These are phyloP conservation scores for Lentinula guzmanii DNA, from an alignment of 768 basidiomycete genomes.

Conservation along the genomic window DNA sequence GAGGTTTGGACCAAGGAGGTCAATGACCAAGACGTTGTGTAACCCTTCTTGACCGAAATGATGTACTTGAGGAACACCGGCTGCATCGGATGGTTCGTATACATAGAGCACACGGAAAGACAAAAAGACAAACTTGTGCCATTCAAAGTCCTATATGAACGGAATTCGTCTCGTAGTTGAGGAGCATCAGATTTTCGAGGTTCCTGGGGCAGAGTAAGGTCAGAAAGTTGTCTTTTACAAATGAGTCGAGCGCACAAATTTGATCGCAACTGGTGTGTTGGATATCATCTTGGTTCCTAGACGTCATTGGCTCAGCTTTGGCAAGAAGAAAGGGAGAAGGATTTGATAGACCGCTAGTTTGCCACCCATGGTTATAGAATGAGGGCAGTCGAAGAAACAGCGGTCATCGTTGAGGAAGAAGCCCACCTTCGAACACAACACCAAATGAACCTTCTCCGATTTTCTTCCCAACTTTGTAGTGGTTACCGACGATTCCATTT, in stretches of 20 bases:
- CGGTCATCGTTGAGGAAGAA: not conserved
- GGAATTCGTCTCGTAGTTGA: conserved; percentile 94
- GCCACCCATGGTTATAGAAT: not conserved
- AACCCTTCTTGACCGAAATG: conserved; percentile 98
- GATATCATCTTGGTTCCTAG: conserved; percentile 82
- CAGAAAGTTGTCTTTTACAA: conserved; percentile 3
- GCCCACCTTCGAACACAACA: conserved; percentile 90
- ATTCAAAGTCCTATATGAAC: conserved; percentile 92
- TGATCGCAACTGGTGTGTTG: conserved; percentile 89
- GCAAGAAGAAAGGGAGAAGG: not conserved
- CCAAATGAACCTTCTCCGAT: conserved; percentile 99
- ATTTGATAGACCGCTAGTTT: not conserved
- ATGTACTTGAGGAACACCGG: conserved; percentile 95
- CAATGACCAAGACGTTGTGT: conserved; percentile 93
- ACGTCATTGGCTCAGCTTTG: conserved; percentile 1
- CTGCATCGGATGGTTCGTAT: conserved; percentile 32
- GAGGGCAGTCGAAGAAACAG: not conserved
- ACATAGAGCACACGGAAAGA: conserved; percentile 10
- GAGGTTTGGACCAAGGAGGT: conserved; percentile 93
- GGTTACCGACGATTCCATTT: conserved; percentile 73
- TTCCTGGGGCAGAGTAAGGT: conserved; percentile 46
- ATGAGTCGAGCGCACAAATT: conserved; percentile 65
- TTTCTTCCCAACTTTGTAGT: conserved; percentile 94
- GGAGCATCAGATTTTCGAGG: conserved; percentile 97
- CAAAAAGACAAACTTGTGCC: conserved; percentile 66